Base-by-base conservation (phyloP, 2,329 filamentous ascomycete species). In the Aspergillus melleus region DNA sequence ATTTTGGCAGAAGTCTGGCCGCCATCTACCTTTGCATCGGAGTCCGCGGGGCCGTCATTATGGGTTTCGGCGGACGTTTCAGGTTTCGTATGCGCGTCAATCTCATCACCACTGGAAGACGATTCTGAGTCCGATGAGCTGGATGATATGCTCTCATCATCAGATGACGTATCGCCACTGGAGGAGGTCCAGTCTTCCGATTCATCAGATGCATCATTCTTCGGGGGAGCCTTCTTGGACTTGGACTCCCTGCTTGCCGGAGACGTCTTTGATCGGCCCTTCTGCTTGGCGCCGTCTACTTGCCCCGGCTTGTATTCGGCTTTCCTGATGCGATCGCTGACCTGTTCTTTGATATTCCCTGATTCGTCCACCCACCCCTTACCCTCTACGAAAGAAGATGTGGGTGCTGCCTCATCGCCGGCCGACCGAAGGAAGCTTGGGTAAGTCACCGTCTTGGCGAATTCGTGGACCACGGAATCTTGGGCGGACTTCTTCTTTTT, bases 281-380 rank as follows among this genome's bases (percentile, higher is more conserved):
- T 74, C 60, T 74, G 69, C 57, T 72, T 74, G 14, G 68, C 66
- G 8, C 71, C 74, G 44, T 66, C 59, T 30, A 71, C 64, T 57
- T 73, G 64, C 6, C 73, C 73, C 6, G 72, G 72, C 24, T 62
- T 67, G 39, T 72, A 70, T 42, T 71, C 65, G 6, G 68, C 59
- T 52, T 69, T 75, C 22, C 64, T 69, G 46, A 67, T 59, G 55
- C 73, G 72, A 5, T 71, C 66, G 51, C 64, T 74, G 44, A 52
- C 61, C 9, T 64, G 44, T 62, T 79, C 76, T 62, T 96, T 85
- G 1, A 97, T 79, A 57, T 88, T 86, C 6, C 93, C 93, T 16
- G 88, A 81, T 62, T 87, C 85, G 68, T 96, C 89, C 0, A 96
- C 84, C 94, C 95, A 98, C 1, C 94, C 94, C 69, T 90, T 88